Evolutionary conservation across 257 asterid genomes (phyloP).

Genomic region (Fraxinus excelsior): DNA sequence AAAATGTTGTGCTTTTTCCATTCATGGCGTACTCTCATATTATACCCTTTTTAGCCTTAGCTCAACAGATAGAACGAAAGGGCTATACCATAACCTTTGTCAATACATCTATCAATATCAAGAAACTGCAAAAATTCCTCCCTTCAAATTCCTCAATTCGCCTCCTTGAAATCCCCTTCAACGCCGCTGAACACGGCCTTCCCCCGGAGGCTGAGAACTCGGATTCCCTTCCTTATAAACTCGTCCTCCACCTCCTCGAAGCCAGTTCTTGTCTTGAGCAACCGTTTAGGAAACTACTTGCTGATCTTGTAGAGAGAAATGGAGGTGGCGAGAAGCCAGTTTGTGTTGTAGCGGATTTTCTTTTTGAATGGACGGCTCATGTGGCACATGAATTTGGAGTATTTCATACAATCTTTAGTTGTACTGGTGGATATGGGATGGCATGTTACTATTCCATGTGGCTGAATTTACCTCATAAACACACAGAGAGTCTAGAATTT

Average conservation of each 20-base stretch:
- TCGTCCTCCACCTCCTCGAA: slow-evolving; percentile 39
- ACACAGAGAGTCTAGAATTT: slow-evolving; percentile 40
- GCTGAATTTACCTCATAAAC: slow-evolving; percentile 55
- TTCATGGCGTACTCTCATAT: not conserved
- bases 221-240: slow-evolving; percentile 49
- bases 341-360: slow-evolving; percentile 52
- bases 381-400: slow-evolving; percentile 51
- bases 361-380: slow-evolving; percentile 60
- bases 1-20: slow-evolving; percentile 22
- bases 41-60: not conserved
- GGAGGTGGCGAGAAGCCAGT: slow-evolving; percentile 37
- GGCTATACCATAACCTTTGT: not conserved
- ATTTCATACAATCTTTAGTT: slow-evolving; percentile 50
- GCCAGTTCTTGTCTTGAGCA: slow-evolving; percentile 36
- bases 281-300: slow-evolving; percentile 34
- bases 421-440: slow-evolving; percentile 61
- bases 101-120: slow-evolving; percentile 40
- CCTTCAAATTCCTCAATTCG: slow-evolving; percentile 38
- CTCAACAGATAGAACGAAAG: not conserved
- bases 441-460: slow-evolving; percentile 64
- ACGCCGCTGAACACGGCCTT: slow-evolving; percentile 50
- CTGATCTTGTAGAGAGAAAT: slow-evolving; percentile 13
- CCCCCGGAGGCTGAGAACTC: slow-evolving; percentile 48
- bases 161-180: slow-evolving; percentile 40
- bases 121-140: slow-evolving; percentile 39